Evolutionary conservation across 306 rosid genomes (phyloP).

Genomic region (Fagus sylvatica): DNA sequence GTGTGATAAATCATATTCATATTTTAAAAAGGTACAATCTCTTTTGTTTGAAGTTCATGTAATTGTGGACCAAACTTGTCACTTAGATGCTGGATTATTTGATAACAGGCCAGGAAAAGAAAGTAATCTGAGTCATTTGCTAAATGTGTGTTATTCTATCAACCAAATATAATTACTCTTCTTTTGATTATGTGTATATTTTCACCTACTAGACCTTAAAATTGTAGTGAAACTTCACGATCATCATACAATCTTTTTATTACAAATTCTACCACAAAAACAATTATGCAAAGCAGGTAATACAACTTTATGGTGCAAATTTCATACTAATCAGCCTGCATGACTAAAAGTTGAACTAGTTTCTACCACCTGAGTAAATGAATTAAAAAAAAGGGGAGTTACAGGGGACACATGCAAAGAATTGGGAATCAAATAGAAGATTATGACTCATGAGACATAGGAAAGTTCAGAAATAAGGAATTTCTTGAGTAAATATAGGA

Average conservation of each 20-base stretch:
- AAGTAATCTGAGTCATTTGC: background rate
- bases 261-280: background rate
- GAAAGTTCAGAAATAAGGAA: background rate
- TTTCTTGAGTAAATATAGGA: too few species aligned
- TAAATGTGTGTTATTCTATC: background rate
- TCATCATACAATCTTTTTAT: background rate
- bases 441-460: background rate
- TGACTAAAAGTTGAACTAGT: background rate
- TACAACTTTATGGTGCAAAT: background rate
- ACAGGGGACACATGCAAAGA: background rate
- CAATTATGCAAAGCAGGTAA: background rate
- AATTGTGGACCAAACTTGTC: background rate
- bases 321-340: background rate
- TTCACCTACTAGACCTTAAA: conserved; percentile 2
- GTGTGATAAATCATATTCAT: background rate
- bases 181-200: background rate
- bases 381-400: background rate
- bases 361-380: background rate
- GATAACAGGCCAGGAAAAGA: background rate
- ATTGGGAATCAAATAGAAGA: background rate
- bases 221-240: background rate
- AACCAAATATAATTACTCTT: background rate
- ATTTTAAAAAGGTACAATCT: background rate
- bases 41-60: background rate
- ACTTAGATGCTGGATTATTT: background rate